These are phyloP conservation scores for Phytophthora megakarya DNA, from an alignment of 352 stramenopile genomes.

Conservation along the genomic window DNA sequence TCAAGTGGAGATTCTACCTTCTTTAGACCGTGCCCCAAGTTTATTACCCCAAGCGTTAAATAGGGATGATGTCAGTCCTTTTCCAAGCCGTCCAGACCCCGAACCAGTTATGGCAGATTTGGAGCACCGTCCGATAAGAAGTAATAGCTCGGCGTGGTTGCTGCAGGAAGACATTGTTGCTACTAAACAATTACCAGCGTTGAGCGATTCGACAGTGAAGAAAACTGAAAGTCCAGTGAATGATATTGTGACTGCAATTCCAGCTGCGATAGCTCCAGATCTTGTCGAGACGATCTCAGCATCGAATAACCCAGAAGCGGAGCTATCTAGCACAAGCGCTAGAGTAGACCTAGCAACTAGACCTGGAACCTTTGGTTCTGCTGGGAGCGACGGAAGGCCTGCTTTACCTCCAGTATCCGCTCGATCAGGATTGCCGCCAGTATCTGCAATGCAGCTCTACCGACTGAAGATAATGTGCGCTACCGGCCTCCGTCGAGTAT, in stretches of 20 bases:
- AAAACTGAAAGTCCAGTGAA: neutral
- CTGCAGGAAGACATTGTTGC: conserved; percentile 9
- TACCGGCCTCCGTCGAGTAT: conserved; percentile 20
- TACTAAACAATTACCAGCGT: neutral
- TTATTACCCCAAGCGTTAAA: neutral
- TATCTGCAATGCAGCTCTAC: conserved; percentile 24
- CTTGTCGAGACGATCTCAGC: conserved; percentile 3
- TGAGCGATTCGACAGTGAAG: neutral
- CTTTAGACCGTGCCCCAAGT: conserved; percentile 17
- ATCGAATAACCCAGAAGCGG: neutral
- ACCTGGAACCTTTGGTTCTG: neutral
- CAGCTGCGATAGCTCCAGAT: neutral
- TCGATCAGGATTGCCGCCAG: conserved; percentile 9
- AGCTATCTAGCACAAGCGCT: conserved; percentile 5
- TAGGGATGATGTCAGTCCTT: conserved; percentile 21
- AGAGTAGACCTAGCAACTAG: neutral
- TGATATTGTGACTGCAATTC: neutral
- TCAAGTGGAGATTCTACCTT: conserved; percentile 29
- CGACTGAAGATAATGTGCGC: conserved; percentile 31
- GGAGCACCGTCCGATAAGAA: conserved; percentile 8
- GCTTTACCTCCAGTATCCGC: conserved; percentile 15
- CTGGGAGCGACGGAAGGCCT: conserved; percentile 1
- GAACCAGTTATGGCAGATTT: conserved; percentile 4
- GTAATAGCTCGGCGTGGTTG: conserved; percentile 18
- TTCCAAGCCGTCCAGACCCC: conserved; percentile 18